A percentile compares a stretch with the other conserved stretches of the same genome.
phyloP scores from a whole-genome alignment of 805 yeast species.

The Starmerella bombicola region DNA sequence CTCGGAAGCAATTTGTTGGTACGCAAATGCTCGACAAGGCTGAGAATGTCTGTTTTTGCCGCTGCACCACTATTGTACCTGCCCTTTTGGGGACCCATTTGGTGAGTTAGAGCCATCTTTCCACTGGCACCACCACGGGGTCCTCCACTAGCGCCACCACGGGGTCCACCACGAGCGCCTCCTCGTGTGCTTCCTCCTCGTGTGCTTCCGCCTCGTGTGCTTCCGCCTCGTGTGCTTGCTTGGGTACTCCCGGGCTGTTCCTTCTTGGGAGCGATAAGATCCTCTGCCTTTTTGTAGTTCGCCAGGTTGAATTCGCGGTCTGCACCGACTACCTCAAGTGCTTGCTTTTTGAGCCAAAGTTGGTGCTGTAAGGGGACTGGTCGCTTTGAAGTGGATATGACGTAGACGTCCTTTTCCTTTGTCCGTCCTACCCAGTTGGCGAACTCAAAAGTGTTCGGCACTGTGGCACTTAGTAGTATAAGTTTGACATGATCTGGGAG shows the following conservation, averaged over 20 bases:
- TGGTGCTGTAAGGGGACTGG: constrained; percentile 90
- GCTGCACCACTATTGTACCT: constrained; percentile 50
- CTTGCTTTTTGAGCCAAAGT: constrained; percentile 66
- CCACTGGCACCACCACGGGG: constrained; percentile 30
- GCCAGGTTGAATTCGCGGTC: constrained; percentile 53
- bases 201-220: constrained; percentile 26
- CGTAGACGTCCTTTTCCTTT: constrained; percentile 88
- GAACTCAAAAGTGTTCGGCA: constrained; percentile 95
- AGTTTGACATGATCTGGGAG: constrained; percentile 91
- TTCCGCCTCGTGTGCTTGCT: constrained; percentile 29
- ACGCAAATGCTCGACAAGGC: constrained; percentile 57
- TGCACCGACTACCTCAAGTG: constrained; percentile 63
- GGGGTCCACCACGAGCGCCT: constrained; percentile 24
- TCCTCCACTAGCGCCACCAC: constrained; percentile 27
- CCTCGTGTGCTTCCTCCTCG: constrained; percentile 27
- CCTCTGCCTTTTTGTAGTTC: constrained; percentile 35
- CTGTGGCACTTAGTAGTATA: constrained; percentile 87
- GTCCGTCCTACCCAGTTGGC: constrained; percentile 99
- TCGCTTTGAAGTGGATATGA: constrained; percentile 88
- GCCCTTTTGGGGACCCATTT: constrained; percentile 25
- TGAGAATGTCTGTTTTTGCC: constrained; percentile 64
- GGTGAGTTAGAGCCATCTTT: constrained; percentile 24
- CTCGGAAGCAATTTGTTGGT: constrained; percentile 70
- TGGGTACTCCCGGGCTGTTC: constrained; percentile 28
- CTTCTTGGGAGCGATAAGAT: constrained; percentile 6